Evolutionary conservation across 164 flowering plant species (phyloP).

Genomic region (Kalanchoe fedtschenkoi): DNA sequence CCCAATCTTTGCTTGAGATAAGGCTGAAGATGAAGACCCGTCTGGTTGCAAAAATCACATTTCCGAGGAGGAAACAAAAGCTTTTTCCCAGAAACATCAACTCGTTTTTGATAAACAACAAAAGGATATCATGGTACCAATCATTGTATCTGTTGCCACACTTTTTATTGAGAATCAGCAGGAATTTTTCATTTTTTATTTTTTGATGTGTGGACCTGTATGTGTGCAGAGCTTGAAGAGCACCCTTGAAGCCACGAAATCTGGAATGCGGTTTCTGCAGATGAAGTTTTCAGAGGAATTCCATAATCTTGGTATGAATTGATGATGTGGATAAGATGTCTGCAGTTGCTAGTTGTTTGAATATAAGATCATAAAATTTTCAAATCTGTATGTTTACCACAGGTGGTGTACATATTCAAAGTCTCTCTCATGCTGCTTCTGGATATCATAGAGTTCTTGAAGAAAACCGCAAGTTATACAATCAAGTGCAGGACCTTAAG

Average conservation of each 20-base stretch:
- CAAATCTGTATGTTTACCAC: conserved; percentile 12
- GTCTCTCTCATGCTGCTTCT: conserved; percentile 88
- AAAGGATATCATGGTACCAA: conserved; percentile 52
- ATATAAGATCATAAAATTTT: conserved; percentile 18
- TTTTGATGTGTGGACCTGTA: neutral
- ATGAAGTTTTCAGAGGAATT: conserved; percentile 74
- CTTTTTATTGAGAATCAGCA: neutral
- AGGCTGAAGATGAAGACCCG: conserved; percentile 29
- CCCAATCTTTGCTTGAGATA: conserved; percentile 3
- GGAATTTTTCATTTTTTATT: neutral
- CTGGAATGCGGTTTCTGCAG: conserved; percentile 84
- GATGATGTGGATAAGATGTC: neutral
- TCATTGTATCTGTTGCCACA: neutral
- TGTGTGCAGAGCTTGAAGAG: conserved; percentile 57
- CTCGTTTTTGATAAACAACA: conserved; percentile 60
- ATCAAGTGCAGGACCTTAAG: conserved; percentile 97
- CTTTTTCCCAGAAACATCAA: conserved; percentile 34
- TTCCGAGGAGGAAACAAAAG: conserved; percentile 37
- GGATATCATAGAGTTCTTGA: conserved; percentile 89
- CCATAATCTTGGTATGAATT: conserved; percentile 51
- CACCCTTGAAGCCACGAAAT: conserved; percentile 56
- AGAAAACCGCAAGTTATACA: conserved; percentile 90
- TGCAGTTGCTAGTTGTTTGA: conserved; percentile 11
- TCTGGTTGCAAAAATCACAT: conserved; percentile 15
- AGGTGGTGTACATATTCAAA: conserved; percentile 62